These are phyloP conservation scores for Pythium monospermum DNA, from an alignment of 352 stramenopile species.

Conservation along the genomic window DNA sequence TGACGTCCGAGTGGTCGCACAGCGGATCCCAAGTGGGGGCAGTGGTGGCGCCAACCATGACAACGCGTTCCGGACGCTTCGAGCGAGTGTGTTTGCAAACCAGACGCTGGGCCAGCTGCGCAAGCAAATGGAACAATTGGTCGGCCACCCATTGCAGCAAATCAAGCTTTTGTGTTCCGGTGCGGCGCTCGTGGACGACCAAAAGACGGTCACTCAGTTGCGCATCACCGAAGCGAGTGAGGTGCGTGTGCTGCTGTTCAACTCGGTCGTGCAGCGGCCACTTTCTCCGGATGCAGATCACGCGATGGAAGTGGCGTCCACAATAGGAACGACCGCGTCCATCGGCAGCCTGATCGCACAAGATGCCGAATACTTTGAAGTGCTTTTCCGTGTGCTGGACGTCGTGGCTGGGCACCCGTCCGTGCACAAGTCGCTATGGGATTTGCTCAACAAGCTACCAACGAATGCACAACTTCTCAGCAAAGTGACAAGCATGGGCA, in stretches of 20 bases:
- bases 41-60: conserved; percentile 31
- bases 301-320: conserved; percentile 5
- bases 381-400: conserved; percentile 81
- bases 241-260: conserved; percentile 78
- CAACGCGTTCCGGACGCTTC: conserved; percentile 55
- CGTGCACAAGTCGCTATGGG: conserved; percentile 70
- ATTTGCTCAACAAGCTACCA: conserved; percentile 80
- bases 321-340: not conserved
- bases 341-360: conserved; percentile 62
- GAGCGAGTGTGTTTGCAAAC: conserved; percentile 67
- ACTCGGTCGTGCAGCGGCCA: conserved; percentile 60
- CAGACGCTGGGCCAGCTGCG: conserved; percentile 67
- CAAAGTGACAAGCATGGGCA: conserved; percentile 51
- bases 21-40: conserved; percentile 55
- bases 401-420: conserved; percentile 40
- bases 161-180: conserved; percentile 76
- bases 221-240: conserved; percentile 73
- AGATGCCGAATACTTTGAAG: conserved; percentile 72
- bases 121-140: conserved; percentile 66
- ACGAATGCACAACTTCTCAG: conserved; percentile 67
- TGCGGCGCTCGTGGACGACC: conserved; percentile 60
- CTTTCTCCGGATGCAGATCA: conserved; percentile 21
- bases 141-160: conserved; percentile 70
- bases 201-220: conserved; percentile 80
- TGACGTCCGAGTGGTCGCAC: conserved; percentile 71